Evolutionary conservation across 2,329 filamentous ascomycete species (phyloP), one percentile per base, ranked within the genome.

Genomic region (Fusarium heterosporum): DNA sequence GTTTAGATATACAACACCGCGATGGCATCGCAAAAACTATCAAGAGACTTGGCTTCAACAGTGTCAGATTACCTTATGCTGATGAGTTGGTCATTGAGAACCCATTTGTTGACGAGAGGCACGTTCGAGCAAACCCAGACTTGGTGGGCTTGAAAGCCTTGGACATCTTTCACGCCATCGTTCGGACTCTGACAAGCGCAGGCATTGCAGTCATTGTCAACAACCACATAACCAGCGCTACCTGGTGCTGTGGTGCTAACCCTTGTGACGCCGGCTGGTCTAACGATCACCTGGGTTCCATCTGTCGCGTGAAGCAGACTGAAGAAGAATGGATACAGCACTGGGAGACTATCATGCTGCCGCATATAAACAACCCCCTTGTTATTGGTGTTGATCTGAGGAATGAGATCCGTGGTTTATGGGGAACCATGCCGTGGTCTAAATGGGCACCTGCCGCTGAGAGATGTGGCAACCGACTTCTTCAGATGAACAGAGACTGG

Each of bases 211-310:
- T 91, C 53, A 87, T 91, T 48, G 77, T 90, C 64, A 91, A 91
- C 79, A 87, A 91, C 76, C 89, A 91, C 76, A 91, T 91, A 75
- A 91, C 89, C 2, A 84, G 83, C 45, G 87, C 89, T 11, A 85
- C 85, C 8, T 91, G 89, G 89, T 91, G 89, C 77, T 90, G 89
- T 74, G 89, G 88, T 49, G 86, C 84, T 25, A 85, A 91, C 73
- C 87, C 88, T 1, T 91, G 89, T 77, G 89, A 92, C 74, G 83
- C 87, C 19, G 84, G 83, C 53, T 91, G 89, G 89, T 81, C 85
- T 41, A 91, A 91, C 74, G 84, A 89, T 71, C 83, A 90, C 69
- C 81, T 90, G 28, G 84, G 84, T 5, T 78, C 82, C 14, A 69
- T 90, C 36, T 91, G 89, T 76, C 83, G 84, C 30, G 79, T 91